Base-by-base conservation (phyloP, 352 stramenopile genomes). In the Phytophthora nicotianae region DNA sequence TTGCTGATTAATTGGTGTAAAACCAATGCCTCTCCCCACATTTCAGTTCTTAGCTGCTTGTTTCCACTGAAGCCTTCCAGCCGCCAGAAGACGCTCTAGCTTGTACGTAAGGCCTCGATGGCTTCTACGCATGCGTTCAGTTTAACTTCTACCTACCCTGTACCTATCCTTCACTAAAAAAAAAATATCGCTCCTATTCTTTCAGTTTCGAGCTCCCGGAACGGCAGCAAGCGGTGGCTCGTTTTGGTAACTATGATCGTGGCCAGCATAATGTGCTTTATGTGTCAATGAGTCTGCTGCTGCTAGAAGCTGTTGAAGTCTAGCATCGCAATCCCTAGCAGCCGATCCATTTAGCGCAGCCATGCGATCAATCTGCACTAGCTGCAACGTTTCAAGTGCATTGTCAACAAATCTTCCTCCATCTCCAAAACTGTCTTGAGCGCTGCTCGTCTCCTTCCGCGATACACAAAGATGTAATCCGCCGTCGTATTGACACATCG, bases 401-500 rank as follows among this genome's bases (percentile, higher is more conserved):
- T 48, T 46, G 5, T 58, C 53, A 0, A 68, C 46, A 32, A 68
- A 9, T 35, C 5, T 33, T 1, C 20, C 42, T 46, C 32, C 23
- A 4, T 41, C 50, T 29, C n/a, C 58, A 33, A 54, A 62, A 23
- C 17, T 16, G 10, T 50, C 27, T 13, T 21, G 51, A 21, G 9
- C 50, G 20, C 42, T 24, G 11, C 35, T 54, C 20, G 48, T 54
- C 43, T 61, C 26, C 13, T 62, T 68, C 21, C 69, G 29, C 5
- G 54, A 37, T 32, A 89, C 70, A 29, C 73, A 75, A 16, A 89
- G 69, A 43, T 89, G 75, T 50, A 87, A 48, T 10, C 69, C 74
- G 20, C 62, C 52, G 11, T 65, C 57, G 42, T 83, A 71, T 16
- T 46, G 65, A 56, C 74, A 83, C 52, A 86, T 74, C 24, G 71